Percentiles rank a stretch among this genome's conserved stretches.
Conservation (phyloP, 176 grass and related monocot species). For the Thinopyrum elongatum region DNA sequence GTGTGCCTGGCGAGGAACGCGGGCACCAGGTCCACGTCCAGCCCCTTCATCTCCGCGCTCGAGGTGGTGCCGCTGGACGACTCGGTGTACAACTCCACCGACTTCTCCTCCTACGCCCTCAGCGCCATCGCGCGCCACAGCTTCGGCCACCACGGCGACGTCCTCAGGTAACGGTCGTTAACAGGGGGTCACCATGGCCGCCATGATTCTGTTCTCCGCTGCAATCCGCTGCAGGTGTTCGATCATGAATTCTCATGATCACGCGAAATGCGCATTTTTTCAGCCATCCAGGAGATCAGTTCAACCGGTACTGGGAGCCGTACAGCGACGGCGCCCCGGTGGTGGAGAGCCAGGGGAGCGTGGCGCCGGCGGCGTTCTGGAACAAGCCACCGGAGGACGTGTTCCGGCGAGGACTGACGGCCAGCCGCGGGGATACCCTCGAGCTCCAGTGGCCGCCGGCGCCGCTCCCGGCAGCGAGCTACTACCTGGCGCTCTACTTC, state of each 20-base stretch:
- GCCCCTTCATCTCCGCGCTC: constrained; percentile 87
- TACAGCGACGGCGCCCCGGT: constrained; percentile 43
- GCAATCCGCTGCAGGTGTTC: neutral
- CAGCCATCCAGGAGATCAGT: constrained; percentile 65
- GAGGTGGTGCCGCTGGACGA: constrained; percentile 59
- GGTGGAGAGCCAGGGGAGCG: constrained; percentile 54
- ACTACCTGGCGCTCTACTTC: constrained; percentile 91
- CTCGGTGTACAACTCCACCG: constrained; percentile 69
- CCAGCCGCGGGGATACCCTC: constrained; percentile 41
- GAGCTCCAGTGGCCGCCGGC: constrained; percentile 62
- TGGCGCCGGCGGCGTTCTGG: constrained; percentile 63
- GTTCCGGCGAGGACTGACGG: constrained; percentile 57
- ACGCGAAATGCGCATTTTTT: constrained; percentile 5
- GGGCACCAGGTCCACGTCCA: constrained; percentile 49
- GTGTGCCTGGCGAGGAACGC: constrained; percentile 67
- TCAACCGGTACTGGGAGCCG: constrained; percentile 83
- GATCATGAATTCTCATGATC: neutral
- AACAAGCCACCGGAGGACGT: constrained; percentile 62
- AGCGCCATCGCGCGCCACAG: constrained; percentile 72
- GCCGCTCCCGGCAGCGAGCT: constrained; percentile 67
- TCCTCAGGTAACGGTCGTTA: constrained; percentile 46
- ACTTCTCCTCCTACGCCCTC: constrained; percentile 58
- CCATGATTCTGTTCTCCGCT: neutral
- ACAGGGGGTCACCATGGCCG: neutral
- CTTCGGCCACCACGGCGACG: constrained; percentile 49